Base-by-base conservation (phyloP, 768 basidiomycete genomes). In the Boletus rex-veris region DNA sequence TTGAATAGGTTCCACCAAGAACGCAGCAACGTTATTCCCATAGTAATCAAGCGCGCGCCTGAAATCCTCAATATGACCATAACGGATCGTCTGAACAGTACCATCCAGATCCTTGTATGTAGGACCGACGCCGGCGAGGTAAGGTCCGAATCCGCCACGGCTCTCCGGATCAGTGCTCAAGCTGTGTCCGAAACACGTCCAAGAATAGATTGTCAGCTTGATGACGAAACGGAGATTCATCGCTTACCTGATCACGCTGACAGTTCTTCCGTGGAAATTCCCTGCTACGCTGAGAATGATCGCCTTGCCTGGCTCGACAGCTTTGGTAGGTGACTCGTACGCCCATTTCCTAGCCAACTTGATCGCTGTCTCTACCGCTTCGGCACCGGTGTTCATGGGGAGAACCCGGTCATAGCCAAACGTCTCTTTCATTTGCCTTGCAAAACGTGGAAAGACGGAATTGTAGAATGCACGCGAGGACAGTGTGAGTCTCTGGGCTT, bases 341-440 rank as follows among this genome's bases (percentile, higher is more conserved):
- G 89, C 96, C 97, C 97, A 98, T 75, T 98, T 98, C 61, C 97
- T 75, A 0, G 97, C 87, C 16, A 98, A 80, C 79, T 99, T 99
- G 69, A 99, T 72, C n/a, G 87, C 84, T 0, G 95, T 97, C 75
- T 99, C 97, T 50, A 98, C 97, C 8, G 97, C 97, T 67, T 99
- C 97, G 1, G 94, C 94, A 43, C 96, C 96, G 1, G 96, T 98
- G 79, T 99, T 99, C 94, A 98, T 97, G 21, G 96, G 95, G 9
- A 98, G 77, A 2, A 97, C 92, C 85, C 93, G 94, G 58, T 96
- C 95, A 70, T 90, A 98, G 12, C 86, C 87, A 65, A 96, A 93
- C 73, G 90, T 81, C 54, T 82, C 74, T 2, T 88, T 92, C 54
- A 98, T 77, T 69, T 84, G 81, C 74, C 90, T 79, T 1, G 94